These are phyloP conservation scores for Termitomyces sp. DNA, from an alignment of 768 basidiomycete species.

Conservation along the genomic window DNA sequence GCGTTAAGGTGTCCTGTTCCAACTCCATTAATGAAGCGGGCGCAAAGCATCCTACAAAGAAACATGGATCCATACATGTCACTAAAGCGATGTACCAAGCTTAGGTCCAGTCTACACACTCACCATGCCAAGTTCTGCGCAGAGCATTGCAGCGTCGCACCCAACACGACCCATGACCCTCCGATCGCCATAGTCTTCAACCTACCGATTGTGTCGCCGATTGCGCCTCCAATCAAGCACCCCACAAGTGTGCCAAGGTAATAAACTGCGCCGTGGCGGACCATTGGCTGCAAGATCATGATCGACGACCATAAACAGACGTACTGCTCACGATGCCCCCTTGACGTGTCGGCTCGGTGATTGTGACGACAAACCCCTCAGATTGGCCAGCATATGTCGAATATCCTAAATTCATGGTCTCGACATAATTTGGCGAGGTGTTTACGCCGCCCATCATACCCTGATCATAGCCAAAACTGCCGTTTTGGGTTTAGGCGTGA, in stretches of 20 bases:
- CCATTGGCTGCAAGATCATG: background rate
- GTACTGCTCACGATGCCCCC: conserved; percentile 39
- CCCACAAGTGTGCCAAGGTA: conserved; percentile 38
- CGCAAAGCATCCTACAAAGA: conserved; percentile 37
- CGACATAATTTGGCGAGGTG: conserved; percentile 36
- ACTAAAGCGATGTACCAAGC: background rate
- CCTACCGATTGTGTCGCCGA: conserved; percentile 35
- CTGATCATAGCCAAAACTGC: conserved; percentile 42
- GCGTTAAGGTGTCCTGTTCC: conserved; percentile 39
- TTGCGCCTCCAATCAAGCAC: conserved; percentile 32
- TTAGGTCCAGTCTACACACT: background rate
- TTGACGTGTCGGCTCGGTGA: conserved; percentile 36
- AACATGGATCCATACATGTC: background rate
- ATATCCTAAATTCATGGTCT: conserved; percentile 32
- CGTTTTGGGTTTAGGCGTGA: background rate
- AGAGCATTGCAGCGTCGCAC: conserved; percentile 35
- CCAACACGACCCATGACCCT: conserved; percentile 33
- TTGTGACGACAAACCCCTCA: conserved; percentile 35
- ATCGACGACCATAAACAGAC: conserved; percentile 3
- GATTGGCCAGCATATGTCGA: conserved; percentile 33
- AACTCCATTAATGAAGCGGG: conserved; percentile 37
- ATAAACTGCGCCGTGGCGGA: conserved; percentile 20
- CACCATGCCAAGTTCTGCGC: conserved; percentile 37
- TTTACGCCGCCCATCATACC: conserved; percentile 46
- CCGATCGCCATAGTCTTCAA: conserved; percentile 35